Base-by-base conservation (phyloP, 169 alveolate species). In the Cryptosporidium ryanae region DNA sequence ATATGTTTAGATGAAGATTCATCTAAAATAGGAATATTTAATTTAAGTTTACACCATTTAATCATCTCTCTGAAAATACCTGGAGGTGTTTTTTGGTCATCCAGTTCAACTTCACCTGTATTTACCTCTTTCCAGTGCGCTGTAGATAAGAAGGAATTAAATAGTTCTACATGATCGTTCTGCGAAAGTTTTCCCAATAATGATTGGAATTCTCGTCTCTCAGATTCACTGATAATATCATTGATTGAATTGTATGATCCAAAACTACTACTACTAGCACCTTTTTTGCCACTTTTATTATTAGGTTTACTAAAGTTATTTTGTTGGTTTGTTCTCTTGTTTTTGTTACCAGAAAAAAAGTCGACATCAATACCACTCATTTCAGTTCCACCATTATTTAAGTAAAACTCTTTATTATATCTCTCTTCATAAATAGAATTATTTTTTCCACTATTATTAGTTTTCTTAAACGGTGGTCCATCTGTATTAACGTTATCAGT, bases 11-110 rank as follows among this genome's bases (percentile, higher is more conserved):
- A 61, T 7, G 23, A 23, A 2, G 31, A 15, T n/a, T 76, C 87
- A 21, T 31, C 44, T 6, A 38, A 21, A 18, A 76, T 43, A 15
- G 87, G 87, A 25, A 76, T 57, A 12, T 76, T 76, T 48, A 76
- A 50, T 59, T 76, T 76, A 65, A 38, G 6, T 46, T 76, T 76
- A 50, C 87, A 76, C 87, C 87, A 76, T 13, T 38, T 32, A 48
- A 59, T 76, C 87, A 76, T 76, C 21, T 76, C 87, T 2, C 87
- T 52, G 49, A 76, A 76, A 4, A 76, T 70, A 29, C 29, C 32
- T 10, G 87, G 87, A n/a, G 87, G 87, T 5, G 87, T 76, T 76
- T 59, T 61, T 29, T 76, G 87, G 59, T 76, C 87, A 23, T 76
- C 87, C n/a, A 76, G 52, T 29, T 76, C 87, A 46, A 76, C 87